Evolutionary conservation across 1,284 basidiomycete genomes (phyloP).

Genomic region (Trichosporon ovoides): DNA sequence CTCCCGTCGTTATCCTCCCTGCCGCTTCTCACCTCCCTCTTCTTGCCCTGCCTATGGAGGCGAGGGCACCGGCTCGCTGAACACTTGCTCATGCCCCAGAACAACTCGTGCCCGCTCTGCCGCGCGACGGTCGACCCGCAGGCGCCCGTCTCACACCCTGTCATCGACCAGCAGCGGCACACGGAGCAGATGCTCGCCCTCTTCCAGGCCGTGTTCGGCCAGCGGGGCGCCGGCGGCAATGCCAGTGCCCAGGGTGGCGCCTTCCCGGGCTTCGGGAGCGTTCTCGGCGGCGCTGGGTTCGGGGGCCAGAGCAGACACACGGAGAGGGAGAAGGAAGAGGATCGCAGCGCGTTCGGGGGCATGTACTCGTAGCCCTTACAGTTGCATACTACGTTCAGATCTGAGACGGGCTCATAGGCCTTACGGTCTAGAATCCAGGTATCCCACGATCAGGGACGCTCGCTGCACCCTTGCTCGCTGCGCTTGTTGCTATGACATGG

Average conservation of each 20-base stretch:
- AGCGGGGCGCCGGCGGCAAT: no score
- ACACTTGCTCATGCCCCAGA: conserved; percentile 10
- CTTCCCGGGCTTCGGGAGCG: neutral
- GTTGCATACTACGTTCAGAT: neutral
- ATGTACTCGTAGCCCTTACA: conserved; percentile 54
- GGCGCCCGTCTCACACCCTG: neutral
- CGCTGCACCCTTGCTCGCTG: neutral
- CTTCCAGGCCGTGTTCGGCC: conserved; percentile 20
- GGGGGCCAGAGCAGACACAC: neutral
- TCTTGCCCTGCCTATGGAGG: neutral
- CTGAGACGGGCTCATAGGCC: neutral
- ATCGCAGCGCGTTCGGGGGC: conserved; percentile 35
- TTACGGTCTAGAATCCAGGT: no score
- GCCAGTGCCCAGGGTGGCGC: neutral
- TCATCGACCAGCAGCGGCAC: conserved; percentile 16
- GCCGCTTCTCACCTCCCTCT: neutral
- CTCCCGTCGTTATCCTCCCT: neutral
- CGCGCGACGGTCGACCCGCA: conserved; percentile 17
- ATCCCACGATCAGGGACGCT: neutral
- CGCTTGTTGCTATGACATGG: neutral
- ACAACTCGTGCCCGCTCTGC: conserved; percentile 26
- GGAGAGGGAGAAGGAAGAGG: neutral
- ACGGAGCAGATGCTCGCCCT: conserved; percentile 21
- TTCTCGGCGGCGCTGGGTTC: neutral
- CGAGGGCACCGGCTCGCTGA: conserved; percentile 1